phyloP scores from a whole-genome alignment of 805 yeast genomes.

The Suhomyces xylopsoci region DNA sequence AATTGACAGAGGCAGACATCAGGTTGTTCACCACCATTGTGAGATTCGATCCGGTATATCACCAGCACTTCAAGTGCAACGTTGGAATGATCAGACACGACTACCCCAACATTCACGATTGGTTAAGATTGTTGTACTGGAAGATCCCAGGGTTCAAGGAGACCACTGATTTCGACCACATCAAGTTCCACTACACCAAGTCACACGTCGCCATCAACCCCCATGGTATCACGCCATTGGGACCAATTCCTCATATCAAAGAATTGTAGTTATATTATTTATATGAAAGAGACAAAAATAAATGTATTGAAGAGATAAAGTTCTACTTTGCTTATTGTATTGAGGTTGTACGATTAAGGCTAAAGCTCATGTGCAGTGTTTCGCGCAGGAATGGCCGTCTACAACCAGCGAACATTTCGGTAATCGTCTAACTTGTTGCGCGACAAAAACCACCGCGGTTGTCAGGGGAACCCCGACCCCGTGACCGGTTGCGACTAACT shows the following conservation, averaged over 20 bases:
- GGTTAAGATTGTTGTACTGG: constrained; percentile 88
- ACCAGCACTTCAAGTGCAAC: constrained; percentile 94
- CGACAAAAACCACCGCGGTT: not conserved
- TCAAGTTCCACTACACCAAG: constrained; percentile 86
- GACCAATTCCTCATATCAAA: constrained; percentile 75
- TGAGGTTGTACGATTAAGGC: not conserved
- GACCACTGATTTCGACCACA: constrained; percentile 86
- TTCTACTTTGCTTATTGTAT: too few relatives aligned
- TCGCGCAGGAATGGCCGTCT: not conserved
- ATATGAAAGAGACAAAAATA: not conserved
- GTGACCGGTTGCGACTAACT: not conserved
- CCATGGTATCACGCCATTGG: constrained; percentile 76
- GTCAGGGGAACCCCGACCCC: not conserved
- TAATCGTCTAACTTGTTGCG: not conserved
- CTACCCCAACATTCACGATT: constrained; percentile 73
- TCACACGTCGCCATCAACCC: constrained; percentile 83
- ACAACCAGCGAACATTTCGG: not conserved
- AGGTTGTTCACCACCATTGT: constrained; percentile 83
- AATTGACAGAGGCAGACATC: constrained; percentile 86
- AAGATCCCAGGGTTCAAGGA: constrained; percentile 62
- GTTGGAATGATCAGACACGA: constrained; percentile 73
- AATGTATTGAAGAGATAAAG: not conserved
- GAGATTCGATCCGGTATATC: constrained; percentile 90
- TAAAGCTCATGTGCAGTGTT: not conserved
- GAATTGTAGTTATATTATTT: not conserved